Percentiles rank a stretch among this genome's conserved stretches.
Conservation (phyloP, 805 yeast genomes). For the Hanseniaspora vineae region DNA sequence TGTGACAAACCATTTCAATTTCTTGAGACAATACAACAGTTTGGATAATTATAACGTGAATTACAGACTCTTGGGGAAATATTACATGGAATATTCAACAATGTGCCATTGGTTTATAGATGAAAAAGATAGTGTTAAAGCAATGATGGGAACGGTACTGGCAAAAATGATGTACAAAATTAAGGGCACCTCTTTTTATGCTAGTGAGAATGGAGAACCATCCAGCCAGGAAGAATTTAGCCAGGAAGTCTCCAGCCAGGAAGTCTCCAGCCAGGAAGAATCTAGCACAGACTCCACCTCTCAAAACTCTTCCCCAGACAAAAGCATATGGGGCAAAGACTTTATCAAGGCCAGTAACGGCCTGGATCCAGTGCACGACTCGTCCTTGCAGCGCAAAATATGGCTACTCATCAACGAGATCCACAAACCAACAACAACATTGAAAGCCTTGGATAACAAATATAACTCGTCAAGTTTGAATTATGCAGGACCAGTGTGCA, state of each 20-base stretch:
- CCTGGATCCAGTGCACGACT: slow-evolving; percentile 13
- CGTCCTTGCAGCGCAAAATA: slow-evolving; percentile 13
- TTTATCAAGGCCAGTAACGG: slow-evolving; percentile 18
- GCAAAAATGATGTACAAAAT: slow-evolving; percentile 55
- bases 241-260: too few species aligned
- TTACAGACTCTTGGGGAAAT: slow-evolving; percentile 63
- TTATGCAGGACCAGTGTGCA: slow-evolving; percentile 1
- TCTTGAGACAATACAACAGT: slow-evolving; percentile 73
- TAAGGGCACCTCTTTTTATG: slow-evolving; percentile 8
- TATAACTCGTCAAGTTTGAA: slow-evolving; percentile 13
- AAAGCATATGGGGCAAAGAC: slow-evolving; percentile 14
- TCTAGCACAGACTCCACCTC: background rate
- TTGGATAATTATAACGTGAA: slow-evolving; percentile 83
- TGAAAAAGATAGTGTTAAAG: slow-evolving; percentile 58
- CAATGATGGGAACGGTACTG: slow-evolving; percentile 83
- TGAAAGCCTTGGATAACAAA: slow-evolving; percentile 16
- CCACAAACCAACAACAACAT: slow-evolving; percentile 16
- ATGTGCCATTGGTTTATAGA: slow-evolving; percentile 69
- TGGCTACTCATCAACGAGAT: slow-evolving; percentile 17
- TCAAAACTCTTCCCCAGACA: background rate
- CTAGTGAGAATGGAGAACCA: too few species aligned
- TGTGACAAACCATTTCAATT: slow-evolving; percentile 85
- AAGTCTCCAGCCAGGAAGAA: too few species aligned
- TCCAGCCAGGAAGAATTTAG: too few species aligned
- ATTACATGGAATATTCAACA: slow-evolving; percentile 62